phyloP scores from a whole-genome alignment of 805 yeast species.

The Candida tallmaniae region DNA sequence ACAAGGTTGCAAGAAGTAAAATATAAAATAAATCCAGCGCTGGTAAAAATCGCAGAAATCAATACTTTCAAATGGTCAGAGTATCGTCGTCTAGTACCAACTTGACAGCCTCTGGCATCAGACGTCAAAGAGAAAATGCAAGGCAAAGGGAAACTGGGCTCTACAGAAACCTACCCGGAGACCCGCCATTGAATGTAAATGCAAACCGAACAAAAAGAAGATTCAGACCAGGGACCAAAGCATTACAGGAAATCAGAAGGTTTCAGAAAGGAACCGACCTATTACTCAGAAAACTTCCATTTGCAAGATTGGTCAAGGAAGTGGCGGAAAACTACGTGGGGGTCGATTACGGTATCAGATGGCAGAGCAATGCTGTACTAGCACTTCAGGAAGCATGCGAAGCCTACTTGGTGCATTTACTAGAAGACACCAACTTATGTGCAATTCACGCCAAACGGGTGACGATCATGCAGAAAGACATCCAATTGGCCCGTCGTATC shows the following conservation, averaged over 20 bases:
- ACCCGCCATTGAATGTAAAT: slow-evolving; percentile 29
- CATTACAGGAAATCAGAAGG: slow-evolving; percentile 62
- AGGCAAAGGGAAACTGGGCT: slow-evolving; percentile 8
- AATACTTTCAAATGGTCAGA: too few species aligned
- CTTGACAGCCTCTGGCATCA: neutral
- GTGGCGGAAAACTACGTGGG: slow-evolving; percentile 61
- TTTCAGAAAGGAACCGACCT: slow-evolving; percentile 67
- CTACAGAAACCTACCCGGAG: slow-evolving; percentile 9
- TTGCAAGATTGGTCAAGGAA: slow-evolving; percentile 72
- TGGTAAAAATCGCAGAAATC: too few species aligned
- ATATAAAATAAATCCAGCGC: neutral
- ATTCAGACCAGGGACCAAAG: slow-evolving; percentile 61
- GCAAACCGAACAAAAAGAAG: slow-evolving; percentile 29
- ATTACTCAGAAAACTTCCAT: slow-evolving; percentile 66
- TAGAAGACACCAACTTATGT: slow-evolving; percentile 73
- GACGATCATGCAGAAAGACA: slow-evolving; percentile 82
- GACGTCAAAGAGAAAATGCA: slow-evolving; percentile 1
- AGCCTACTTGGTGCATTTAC: slow-evolving; percentile 65
- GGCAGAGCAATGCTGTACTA: slow-evolving; percentile 76
- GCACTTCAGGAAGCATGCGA: slow-evolving; percentile 82
- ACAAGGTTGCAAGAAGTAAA: slow-evolving; percentile 8
- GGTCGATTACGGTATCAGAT: slow-evolving; percentile 52
- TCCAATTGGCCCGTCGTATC: slow-evolving; percentile 73
- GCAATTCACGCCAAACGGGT: slow-evolving; percentile 80
- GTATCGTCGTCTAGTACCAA: too few species aligned